Evolutionary conservation across 345 rosid genomes (phyloP).

Genomic region (Turnera subulata): DNA sequence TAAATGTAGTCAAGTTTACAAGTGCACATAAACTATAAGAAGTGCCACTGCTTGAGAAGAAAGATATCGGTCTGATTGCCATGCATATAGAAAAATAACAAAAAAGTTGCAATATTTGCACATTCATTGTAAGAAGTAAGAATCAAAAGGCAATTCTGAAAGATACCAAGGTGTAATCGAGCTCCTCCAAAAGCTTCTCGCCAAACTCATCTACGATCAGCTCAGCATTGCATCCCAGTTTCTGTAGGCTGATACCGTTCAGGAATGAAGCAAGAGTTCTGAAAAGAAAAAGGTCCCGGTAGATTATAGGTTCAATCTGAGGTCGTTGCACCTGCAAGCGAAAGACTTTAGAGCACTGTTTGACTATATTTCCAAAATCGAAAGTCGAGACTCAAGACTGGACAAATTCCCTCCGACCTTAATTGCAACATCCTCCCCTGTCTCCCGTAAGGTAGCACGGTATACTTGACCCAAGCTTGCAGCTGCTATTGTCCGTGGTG

Average conservation of each 20-base stretch:
- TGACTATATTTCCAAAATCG: background rate
- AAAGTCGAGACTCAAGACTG: slow-evolving; percentile 1
- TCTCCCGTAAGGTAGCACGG: slow-evolving; percentile 78
- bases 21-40: background rate
- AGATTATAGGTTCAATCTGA: slow-evolving; percentile 84
- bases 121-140: no score
- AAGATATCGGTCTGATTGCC: background rate
- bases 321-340: slow-evolving; percentile 84
- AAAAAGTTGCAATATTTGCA: background rate
- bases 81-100: background rate
- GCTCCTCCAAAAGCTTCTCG: slow-evolving; percentile 97
- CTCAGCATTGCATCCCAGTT: slow-evolving; percentile 94
- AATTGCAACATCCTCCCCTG: slow-evolving; percentile 96
- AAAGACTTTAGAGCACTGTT: slow-evolving; percentile 9
- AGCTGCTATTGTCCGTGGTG: slow-evolving; percentile 83
- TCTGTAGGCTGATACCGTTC: slow-evolving; percentile 83
- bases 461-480: slow-evolving; percentile 98
- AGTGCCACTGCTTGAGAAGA: background rate
- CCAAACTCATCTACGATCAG: slow-evolving; percentile 97
- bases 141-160: slow-evolving; percentile 1
- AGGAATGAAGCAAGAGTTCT: slow-evolving; percentile 91
- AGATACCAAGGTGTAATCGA: slow-evolving; percentile 91
- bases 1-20: slow-evolving; percentile 7
- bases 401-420: slow-evolving; percentile 52
- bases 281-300: slow-evolving; percentile 91